Base-by-base conservation (phyloP, 768 basidiomycete genomes). In the Amanita exitialis region DNA sequence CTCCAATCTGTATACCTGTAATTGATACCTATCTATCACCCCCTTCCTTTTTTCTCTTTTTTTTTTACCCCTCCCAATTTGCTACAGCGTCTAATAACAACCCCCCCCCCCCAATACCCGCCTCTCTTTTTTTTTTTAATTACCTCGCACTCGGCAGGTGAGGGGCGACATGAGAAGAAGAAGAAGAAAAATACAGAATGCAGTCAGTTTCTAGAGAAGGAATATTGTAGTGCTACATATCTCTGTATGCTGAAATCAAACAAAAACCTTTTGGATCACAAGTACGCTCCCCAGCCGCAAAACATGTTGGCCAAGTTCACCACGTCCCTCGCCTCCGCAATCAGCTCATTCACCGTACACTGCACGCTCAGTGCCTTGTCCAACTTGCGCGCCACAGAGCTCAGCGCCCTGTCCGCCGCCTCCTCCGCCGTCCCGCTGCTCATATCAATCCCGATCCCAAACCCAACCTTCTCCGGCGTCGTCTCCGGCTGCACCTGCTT, bases 281-380 rank as follows among this genome's bases (percentile, higher is more conserved):
- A 20, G 8, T 8, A 44, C 7, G 50, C 41, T 35, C 27, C 23
- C 50, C 50, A 51, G 13, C 50, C 90, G 35, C 60, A 58, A 61
- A 76, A 98, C 56, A 97, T 90, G n/a, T 72, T 76, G 2, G 82
- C 83, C 16, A 97, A 68, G 62, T 90, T 90, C 43, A 68, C 70
- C 2, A 70, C 62, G 60, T 95, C 89, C 20, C 83, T 90, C 34
- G 95, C 95, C 61, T 89, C 82, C 16, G 88, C 82, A 53, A 98
- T 84, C 36, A 98, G 78, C 63, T 90, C 85, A 68, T 95, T 96
- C 54, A 99, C 90, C 4, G 85, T 89, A 58, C 90, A 93, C 63
- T 95, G 89, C 21, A 95, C 88, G 59, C 90, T 94, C 54, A 97
- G 72, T 3, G 80, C 74, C 60, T 83, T 84, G 62, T 90, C 82